Base-by-base conservation (phyloP, 805 yeast genomes). In the Maudiozyma serrabonitensis region DNA sequence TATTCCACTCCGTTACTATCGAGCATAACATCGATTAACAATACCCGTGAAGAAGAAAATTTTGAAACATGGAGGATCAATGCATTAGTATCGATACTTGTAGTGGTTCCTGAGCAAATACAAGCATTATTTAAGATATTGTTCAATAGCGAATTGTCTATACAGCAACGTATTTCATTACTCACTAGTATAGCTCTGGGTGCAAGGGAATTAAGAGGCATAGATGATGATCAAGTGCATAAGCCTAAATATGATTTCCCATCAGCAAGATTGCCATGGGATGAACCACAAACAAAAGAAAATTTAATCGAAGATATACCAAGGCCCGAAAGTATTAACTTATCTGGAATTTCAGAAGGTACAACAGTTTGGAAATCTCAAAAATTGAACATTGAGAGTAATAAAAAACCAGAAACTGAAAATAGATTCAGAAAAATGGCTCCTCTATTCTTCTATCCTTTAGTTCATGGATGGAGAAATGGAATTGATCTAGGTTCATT, bases 131-230 rank as follows among this genome's bases (percentile, higher is more conserved):
- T 77, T 40, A 60, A 70, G 26, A 62, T 82, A 16, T 68, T 89
- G 16, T 69, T 79, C 35, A 71, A 75, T 0, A 89, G 90, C 0
- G 99, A 91, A 59, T 79, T 84, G 53, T 87, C 95, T 0, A 63
- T 93, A 18, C 93, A 85, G 52, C 90, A 83, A 52, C 67, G 98
- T 45, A 72, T 90, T 67, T 68, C 78, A 28, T 71, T 90, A 8
- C 64, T 93, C 18, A 78, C 90, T 4, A 69, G 86, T 0, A 60
- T 87, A 12, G 82, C 90, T 0, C 67, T 89, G 23, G 78, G 86
- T 2, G 87, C 89, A 0, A 67, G 95, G 52, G 88, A 85, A 54
- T 69, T 89, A 9, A 70, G 84, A 42, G 91, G 89, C 0, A 63
- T 72, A 31, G 72, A 74, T 4, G 91, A 83, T 60, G 37, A 52